phyloP scores from a whole-genome alignment of 495 filamentous ascomycete species.

The Glarea lozoyensis region DNA sequence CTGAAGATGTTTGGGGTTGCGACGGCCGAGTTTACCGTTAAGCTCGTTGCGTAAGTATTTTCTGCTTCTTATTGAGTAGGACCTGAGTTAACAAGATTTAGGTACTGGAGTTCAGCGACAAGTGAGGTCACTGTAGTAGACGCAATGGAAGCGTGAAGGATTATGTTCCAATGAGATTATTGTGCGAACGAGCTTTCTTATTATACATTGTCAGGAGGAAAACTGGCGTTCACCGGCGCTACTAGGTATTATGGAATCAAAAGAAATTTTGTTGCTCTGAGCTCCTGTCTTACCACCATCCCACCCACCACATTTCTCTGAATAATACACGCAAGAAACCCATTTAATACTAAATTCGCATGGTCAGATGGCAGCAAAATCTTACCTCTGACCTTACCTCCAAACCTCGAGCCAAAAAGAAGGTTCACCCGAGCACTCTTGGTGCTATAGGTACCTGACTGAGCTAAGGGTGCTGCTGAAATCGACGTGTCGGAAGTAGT shows the following conservation, averaged over 20 bases:
- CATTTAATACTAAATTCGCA: conserved; percentile 13
- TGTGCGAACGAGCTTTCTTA: conserved; percentile 15
- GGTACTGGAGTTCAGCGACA: conserved; percentile 55
- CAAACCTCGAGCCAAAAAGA: conserved; percentile 14
- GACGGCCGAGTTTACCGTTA: conserved; percentile 79
- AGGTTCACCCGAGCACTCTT: conserved; percentile 8
- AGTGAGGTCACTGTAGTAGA: conserved; percentile 48
- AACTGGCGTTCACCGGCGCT: conserved; percentile 21
- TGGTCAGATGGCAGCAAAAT: conserved; percentile 19
- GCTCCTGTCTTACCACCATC: conserved; percentile 20
- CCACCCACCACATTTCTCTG: conserved; percentile 15
- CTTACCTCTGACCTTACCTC: conserved; percentile 70
- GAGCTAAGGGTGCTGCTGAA: conserved; percentile 1
- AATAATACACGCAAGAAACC: conserved; percentile 23
- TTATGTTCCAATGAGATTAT: background rate
- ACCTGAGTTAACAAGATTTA: conserved; percentile 17
- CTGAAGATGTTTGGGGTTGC: conserved; percentile 89
- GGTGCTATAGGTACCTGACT: background rate
- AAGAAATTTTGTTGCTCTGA: conserved; percentile 20
- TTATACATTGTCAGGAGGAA: conserved; percentile 17
- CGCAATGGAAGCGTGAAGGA: conserved; percentile 33
- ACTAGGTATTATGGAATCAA: conserved; percentile 19
- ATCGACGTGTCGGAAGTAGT: background rate
- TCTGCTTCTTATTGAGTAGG: background rate
- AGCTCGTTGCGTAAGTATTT: conserved; percentile 50